Percentiles rank a stretch among this genome's conserved stretches.
phyloP scores from a whole-genome alignment of 768 basidiomycete genomes.

The Boletus insuetus region DNA sequence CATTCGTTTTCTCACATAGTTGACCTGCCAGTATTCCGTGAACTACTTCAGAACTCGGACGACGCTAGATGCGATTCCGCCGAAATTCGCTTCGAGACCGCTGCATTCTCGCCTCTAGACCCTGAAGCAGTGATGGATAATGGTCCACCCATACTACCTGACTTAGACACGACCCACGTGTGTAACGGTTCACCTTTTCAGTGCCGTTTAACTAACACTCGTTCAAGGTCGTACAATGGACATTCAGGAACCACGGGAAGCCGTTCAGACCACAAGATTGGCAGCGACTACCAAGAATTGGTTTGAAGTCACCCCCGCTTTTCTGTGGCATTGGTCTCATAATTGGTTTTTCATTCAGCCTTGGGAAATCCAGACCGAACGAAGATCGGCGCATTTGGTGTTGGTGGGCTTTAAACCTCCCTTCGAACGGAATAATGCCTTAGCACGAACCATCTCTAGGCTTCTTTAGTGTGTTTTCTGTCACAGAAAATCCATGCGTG shows the following conservation, averaged over 20 bases:
- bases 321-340: background rate
- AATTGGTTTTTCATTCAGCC: background rate
- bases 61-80: background rate
- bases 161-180: background rate
- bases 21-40: background rate
- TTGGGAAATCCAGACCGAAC: background rate
- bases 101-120: background rate
- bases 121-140: background rate
- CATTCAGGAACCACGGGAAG: slow-evolving; percentile 2
- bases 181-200: background rate
- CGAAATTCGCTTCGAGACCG: background rate
- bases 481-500: slow-evolving; percentile 76
- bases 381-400: slow-evolving; percentile 1
- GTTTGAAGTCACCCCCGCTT: background rate
- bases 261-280: background rate
- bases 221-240: background rate
- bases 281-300: background rate
- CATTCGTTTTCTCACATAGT: background rate
- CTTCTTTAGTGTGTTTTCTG: slow-evolving; percentile 75
- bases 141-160: background rate
- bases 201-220: background rate
- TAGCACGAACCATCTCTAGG: slow-evolving; percentile 33
- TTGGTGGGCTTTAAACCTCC: background rate
- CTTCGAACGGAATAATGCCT: background rate
- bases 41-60: slow-evolving; percentile 2